Percentiles rank a stretch among this genome's conserved stretches.
Evolutionary conservation across 148 eudicot genomes (phyloP).

Genomic region (Pharnaceum exiguum): DNA sequence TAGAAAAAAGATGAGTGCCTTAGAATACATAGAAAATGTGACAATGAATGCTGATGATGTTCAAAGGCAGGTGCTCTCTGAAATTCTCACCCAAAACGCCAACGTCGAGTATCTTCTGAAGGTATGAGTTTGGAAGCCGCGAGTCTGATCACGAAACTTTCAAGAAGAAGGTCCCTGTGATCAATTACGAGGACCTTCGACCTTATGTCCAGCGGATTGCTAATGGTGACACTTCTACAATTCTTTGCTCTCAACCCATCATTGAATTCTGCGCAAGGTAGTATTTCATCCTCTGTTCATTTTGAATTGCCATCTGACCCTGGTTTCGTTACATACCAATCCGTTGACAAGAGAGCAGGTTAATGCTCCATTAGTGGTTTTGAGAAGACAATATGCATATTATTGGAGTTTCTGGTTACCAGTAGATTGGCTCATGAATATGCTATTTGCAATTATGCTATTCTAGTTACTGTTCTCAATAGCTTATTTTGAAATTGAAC

Average conservation of each 20-base stretch:
- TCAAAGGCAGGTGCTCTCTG: conserved; percentile 16
- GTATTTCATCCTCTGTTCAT: no score
- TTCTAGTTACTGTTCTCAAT: no score
- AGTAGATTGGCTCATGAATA: no score
- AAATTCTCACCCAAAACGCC: conserved; percentile 22
- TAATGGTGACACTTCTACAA: conserved; percentile 29
- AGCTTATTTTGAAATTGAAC: no score
- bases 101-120: conserved; percentile 23
- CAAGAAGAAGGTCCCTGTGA: conserved; percentile 23
- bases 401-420: no score
- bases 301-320: no score
- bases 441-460: no score
- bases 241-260: conserved; percentile 25
- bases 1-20: conserved; percentile 16
- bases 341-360: no score
- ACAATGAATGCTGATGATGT: conserved; percentile 24
- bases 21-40: conserved; percentile 23
- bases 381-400: no score
- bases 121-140: conserved; percentile 9
- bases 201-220: conserved; percentile 24
- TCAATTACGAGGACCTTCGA: conserved; percentile 21
- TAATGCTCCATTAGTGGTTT: no score
- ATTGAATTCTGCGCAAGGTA: conserved; percentile 31
- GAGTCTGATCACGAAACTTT: conserved; percentile 15
- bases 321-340: no score